Base-by-base conservation (phyloP, 129 eudicot genomes). In the Dittrichia graveolens region DNA sequence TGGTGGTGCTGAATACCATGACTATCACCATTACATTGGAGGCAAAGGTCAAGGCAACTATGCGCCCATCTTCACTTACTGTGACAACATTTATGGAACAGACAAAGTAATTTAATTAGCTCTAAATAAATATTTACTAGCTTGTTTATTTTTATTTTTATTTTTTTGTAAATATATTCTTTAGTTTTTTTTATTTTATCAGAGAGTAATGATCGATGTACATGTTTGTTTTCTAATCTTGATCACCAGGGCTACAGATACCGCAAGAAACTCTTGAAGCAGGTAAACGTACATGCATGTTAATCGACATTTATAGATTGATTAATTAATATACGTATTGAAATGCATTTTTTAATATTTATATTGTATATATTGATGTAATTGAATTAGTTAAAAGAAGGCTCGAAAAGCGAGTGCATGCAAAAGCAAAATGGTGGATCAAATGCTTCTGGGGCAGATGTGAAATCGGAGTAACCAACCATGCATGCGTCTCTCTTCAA, bases 11-110 rank as follows among this genome's bases (percentile, higher is more conserved):
- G 96, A 91, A 57, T 86, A 88, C 81, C 97, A 91, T 81, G 97
- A 91, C 78, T 88, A 91, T 84, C 96, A 91, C 76, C 97, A 88
- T 79, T 91, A 84, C 38, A 96, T 91, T 54, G 97, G 97, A 60
- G 96, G 92, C 18, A 84, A 82, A 77, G 88, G 97, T 80, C 97
- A 91, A 74, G 88, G 97, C 62, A 86, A 91, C 79, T 91, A 88
- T 66, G 93, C 97, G 52, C 85, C 97, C 14, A 89, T 91, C 18
- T 91, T 91, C 83, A 91, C 96, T 31, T 91, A 84, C 44, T 88
- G 97, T 48, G 97, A 91, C 85, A 86, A 86, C 77, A 84, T 88
- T 43, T 91, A 91, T 77, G 96, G 97, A 70, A 88, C 93, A 65
- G 96, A 91, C 84, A 91, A 91, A 96, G 96, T 86, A 50, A 1